Evolutionary conservation across 2,329 filamentous ascomycete species (phyloP).

Genomic region (Botrytis medusae): DNA sequence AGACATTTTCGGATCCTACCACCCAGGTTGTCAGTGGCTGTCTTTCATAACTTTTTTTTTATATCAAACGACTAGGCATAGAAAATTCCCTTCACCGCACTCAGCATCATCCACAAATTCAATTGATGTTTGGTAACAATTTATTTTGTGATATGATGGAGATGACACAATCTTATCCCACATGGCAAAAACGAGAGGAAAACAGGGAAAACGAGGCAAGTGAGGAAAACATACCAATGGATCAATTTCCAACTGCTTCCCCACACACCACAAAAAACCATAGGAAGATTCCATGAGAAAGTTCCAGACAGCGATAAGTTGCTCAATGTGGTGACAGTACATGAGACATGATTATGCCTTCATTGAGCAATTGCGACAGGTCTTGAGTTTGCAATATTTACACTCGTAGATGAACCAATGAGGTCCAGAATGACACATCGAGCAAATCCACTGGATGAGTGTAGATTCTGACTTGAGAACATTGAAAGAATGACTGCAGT

Average conservation of each 20-base stretch:
- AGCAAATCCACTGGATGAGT: slow-evolving; percentile 65
- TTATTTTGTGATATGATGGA: neutral
- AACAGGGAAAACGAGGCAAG: neutral
- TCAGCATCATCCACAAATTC: neutral
- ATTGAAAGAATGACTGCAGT: slow-evolving; percentile 62
- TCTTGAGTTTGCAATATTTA: slow-evolving; percentile 65
- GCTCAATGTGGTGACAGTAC: neutral
- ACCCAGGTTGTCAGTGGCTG: slow-evolving; percentile 20
- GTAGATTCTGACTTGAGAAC: slow-evolving; percentile 67
- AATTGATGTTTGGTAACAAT: neutral
- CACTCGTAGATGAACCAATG: slow-evolving; percentile 71
- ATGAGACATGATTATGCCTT: slow-evolving; percentile 31
- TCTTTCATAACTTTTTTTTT: slow-evolving; percentile 12
- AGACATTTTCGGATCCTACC: slow-evolving; percentile 18
- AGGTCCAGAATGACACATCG: slow-evolving; percentile 62
- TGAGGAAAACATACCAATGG: neutral
- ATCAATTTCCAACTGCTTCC: neutral
- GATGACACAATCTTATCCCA: neutral
- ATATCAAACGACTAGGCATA: neutral
- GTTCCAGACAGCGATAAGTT: neutral
- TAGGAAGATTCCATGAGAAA: neutral
- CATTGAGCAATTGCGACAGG: slow-evolving; percentile 55
- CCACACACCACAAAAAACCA: slow-evolving; percentile 11
- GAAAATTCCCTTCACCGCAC: neutral
- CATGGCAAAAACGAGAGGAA: neutral